These are phyloP conservation scores for Pulveroboletus frians DNA, from an alignment of 768 basidiomycete genomes.

Conservation along the genomic window DNA sequence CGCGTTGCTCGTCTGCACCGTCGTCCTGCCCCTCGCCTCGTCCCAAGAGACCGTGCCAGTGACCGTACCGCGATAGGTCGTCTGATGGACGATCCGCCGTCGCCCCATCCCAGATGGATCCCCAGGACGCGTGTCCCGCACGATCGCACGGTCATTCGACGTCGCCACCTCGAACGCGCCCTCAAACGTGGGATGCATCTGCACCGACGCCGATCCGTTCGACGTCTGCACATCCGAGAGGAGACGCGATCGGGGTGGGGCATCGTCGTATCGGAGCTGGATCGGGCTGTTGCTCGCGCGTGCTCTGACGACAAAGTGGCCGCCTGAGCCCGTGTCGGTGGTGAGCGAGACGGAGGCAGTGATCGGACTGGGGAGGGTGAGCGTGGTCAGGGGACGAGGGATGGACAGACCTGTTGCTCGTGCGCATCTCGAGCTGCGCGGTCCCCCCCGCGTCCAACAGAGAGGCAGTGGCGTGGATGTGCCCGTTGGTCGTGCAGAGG, in stretches of 20 bases:
- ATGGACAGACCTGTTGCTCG: constrained; percentile 20
- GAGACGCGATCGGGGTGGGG: constrained; percentile 32
- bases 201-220: constrained; percentile 26
- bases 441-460: constrained; percentile 13
- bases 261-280: constrained; percentile 22
- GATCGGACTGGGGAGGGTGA: constrained; percentile 12
- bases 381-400: too few relatives aligned
- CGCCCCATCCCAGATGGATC: constrained; percentile 33
- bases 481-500: constrained; percentile 34
- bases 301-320: constrained; percentile 30
- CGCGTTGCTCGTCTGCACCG: constrained; percentile 23
- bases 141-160: constrained; percentile 10
- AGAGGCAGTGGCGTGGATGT: constrained; percentile 26
- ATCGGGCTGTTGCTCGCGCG: constrained; percentile 34
- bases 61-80: background rate
- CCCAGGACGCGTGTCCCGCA: constrained; percentile 9
- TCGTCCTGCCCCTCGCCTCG: background rate
- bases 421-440: constrained; percentile 16
- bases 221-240: constrained; percentile 30
- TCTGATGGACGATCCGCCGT: constrained; percentile 19
- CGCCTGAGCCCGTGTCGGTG: constrained; percentile 22
- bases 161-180: constrained; percentile 34
- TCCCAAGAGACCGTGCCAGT: constrained; percentile 20
- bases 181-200: constrained; percentile 36
- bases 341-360: constrained; percentile 22